Conservation (phyloP, 768 basidiomycete species). For the Termitomyces titanicus region DNA sequence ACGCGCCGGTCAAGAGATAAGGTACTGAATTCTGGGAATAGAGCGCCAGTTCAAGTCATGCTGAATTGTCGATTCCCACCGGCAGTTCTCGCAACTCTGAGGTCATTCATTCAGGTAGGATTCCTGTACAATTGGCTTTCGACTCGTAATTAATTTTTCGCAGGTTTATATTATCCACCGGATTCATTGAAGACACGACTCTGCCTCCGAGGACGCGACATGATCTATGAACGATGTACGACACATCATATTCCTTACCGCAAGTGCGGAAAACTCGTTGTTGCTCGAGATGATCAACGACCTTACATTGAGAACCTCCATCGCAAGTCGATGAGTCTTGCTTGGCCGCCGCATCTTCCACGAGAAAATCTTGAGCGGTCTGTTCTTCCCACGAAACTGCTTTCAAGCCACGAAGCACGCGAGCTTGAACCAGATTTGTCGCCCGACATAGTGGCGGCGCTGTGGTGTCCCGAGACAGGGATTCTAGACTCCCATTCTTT, state of each 20-base stretch:
- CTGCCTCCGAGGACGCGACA: constrained; percentile 80
- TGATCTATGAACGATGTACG: constrained; percentile 78
- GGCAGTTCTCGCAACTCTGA: constrained; percentile 88
- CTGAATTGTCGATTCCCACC: neutral
- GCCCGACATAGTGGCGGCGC: constrained; percentile 58
- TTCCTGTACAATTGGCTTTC: neutral
- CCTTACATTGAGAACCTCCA: constrained; percentile 70
- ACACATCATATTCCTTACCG: constrained; percentile 57
- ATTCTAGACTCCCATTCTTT: constrained; percentile 86
- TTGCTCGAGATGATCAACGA: constrained; percentile 66
- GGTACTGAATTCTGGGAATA: constrained; percentile 35
- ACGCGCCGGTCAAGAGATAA: constrained; percentile 81
- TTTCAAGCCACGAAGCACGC: constrained; percentile 64
- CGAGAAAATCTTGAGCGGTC: constrained; percentile 20
- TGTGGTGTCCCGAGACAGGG: constrained; percentile 86
- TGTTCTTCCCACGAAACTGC: constrained; percentile 61
- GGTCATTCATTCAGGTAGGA: constrained; percentile 84
- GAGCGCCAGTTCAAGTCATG: neutral
- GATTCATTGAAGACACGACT: constrained; percentile 81
- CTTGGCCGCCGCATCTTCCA: constrained; percentile 43
- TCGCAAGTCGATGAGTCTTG: constrained; percentile 52
- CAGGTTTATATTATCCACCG: constrained; percentile 82
- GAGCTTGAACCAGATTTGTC: constrained; percentile 85
- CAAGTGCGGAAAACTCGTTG: constrained; percentile 87
- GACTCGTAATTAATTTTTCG: neutral